A percentile compares a stretch with the other conserved stretches of the same genome.
Evolutionary conservation across 2,329 filamentous ascomycete species (phyloP).

Genomic region (Mycosphaerella sp.): DNA sequence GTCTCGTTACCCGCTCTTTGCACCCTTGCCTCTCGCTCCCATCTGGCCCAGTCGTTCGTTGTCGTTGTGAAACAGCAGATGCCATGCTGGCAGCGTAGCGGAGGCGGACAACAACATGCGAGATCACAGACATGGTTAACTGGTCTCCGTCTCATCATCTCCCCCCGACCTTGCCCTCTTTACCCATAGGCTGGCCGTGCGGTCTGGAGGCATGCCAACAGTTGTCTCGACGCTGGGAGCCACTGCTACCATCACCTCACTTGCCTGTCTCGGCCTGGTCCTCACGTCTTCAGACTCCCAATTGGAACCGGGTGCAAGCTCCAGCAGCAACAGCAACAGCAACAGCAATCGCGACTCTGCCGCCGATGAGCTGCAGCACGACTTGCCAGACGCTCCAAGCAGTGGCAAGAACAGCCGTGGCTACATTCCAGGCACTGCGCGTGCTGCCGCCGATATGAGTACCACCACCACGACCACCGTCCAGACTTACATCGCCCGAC

Average conservation of each 20-base stretch:
- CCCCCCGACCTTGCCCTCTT: neutral
- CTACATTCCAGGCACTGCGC: conserved; percentile 7
- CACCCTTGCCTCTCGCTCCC: neutral
- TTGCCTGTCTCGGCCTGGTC: conserved; percentile 5
- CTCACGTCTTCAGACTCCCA: conserved; percentile 1
- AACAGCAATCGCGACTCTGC: neutral
- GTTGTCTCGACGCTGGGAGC: conserved; percentile 7
- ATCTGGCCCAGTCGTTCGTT: conserved; percentile 4
- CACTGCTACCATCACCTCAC: conserved; percentile 7
- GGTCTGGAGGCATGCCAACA: conserved; percentile 9
- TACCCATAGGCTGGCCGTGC: neutral
- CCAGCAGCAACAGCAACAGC: neutral
- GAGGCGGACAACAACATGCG: neutral
- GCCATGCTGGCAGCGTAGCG: conserved; percentile 3
- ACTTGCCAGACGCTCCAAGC: conserved; percentile 1
- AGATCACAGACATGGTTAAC: conserved; percentile 7
- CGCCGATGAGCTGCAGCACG: neutral
- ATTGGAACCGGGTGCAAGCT: neutral
- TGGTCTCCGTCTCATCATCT: conserved; percentile 1
- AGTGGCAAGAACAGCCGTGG: neutral
- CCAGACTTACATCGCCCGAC: conserved; percentile 4
- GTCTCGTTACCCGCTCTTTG: neutral
- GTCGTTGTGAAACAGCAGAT: conserved; percentile 10
- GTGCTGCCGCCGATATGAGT: conserved; percentile 8
- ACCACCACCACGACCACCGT: conserved; percentile 1